Base-by-base conservation (phyloP, 257 asterid genomes). In the Anisodus acutangulus region DNA sequence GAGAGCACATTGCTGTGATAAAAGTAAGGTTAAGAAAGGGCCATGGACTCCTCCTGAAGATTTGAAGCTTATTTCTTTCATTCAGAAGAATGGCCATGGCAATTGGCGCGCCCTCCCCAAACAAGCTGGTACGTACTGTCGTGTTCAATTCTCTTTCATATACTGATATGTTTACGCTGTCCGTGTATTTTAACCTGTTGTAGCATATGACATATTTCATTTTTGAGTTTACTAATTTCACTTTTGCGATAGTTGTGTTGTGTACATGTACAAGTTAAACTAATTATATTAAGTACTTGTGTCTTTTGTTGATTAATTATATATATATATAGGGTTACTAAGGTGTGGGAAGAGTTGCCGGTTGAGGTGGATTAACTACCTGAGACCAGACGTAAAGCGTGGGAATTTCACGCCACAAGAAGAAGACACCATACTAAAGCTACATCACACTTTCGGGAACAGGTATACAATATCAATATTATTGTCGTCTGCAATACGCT, bases 61-160 rank as follows among this genome's bases (percentile, higher is more conserved):
- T 37, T 85, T 64, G 57, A 89, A 71, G 88, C 98, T 94, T 6
- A 80, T 84, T 35, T 78, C 85, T 63, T 94, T 91, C 87, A 86
- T 94, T 81, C 88, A 81, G 15, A 87, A 78, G 6, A 69, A 93
- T 54, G 97, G 98, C 3, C 97, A 93, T 85, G 53, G 35, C 63
- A 94, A 94, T n/a, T 94, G 98, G 98, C 98, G 95, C 1, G 88
- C 97, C 9, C 98, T 94, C 67, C 97, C 98, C 13, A 85, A 85
- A 85, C 92, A 87, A 85, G 95, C 98, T 43, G 98, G 98, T 94
- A 83, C 9, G 55, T 69, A 47, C 3, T 12, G 12, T 55, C 12
- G 7, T 55, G 12, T 16, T 3, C 45, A 41, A 6, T 41, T 31
- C 35, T 31, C 35, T 31, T 31, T 31, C 35, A 31, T 31, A 31